phyloP scores from a whole-genome alignment of 495 filamentous ascomycete genomes.

The Pyrenopolyporus hunteri region DNA sequence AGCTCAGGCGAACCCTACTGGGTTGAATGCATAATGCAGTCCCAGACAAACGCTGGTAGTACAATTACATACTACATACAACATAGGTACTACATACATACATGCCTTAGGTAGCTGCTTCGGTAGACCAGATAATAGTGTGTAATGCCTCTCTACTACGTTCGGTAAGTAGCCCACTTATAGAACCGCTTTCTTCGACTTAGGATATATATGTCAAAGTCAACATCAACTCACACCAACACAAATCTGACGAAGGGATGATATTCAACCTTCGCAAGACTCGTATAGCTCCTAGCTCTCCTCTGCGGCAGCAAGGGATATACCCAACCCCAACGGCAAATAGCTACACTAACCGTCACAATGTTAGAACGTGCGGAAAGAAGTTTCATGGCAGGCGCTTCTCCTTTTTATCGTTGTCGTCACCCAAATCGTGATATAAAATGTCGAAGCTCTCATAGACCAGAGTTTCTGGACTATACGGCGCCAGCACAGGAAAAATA shows the following conservation, averaged over 20 bases:
- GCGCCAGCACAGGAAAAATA: not conserved
- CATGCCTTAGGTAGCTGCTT: too few relatives aligned
- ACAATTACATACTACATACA: too few relatives aligned
- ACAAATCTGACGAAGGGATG: constrained; percentile 30
- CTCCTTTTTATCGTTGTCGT: not conserved
- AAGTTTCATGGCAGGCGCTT: not conserved
- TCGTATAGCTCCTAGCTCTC: not conserved
- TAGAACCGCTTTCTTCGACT: not conserved
- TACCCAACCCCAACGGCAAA: not conserved
- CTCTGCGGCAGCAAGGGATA: not conserved
- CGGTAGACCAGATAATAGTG: too few relatives aligned
- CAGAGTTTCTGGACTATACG: not conserved
- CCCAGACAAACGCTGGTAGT: not conserved
- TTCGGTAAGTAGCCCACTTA: not conserved
- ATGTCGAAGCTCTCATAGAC: too few relatives aligned
- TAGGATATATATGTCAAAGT: constrained; percentile 9
- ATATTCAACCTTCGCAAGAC: constrained; percentile 17
- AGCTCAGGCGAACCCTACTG: constrained; percentile 12
- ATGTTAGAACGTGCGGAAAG: not conserved
- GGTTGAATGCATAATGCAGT: constrained; percentile 15
- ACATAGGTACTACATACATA: too few relatives aligned
- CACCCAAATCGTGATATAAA: not conserved
- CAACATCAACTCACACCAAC: constrained; percentile 2
- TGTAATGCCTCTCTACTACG: too few relatives aligned
- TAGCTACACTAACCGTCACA: not conserved